Evolutionary conservation across 2,329 filamentous ascomycete species (phyloP), one percentile per base, ranked within the genome.

Genomic region (Lachnellula arida): DNA sequence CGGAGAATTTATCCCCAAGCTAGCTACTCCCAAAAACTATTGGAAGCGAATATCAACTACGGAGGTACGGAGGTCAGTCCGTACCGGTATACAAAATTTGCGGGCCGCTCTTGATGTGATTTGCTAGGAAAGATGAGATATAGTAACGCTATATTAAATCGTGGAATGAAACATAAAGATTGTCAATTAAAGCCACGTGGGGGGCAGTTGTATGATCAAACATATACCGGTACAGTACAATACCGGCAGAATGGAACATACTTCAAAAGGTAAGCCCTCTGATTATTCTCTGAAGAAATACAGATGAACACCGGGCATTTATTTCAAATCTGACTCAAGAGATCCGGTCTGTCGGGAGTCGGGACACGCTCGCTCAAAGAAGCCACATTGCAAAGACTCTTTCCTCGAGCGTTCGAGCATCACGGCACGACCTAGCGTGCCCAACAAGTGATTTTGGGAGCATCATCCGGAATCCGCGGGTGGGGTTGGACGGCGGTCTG

Each of bases 401-500:
- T 14, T 19, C 34, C 35, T 39, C 2, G 15, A 12, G 17, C 35
- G 11, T 14, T 49, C 28, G 25, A 25, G 44, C 44, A 17, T 15
- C 23, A 25, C 4, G 22, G 22, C 19, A 19, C 22, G 14, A 17
- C n/a, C n/a, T 47, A 47, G 44, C 44, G 44, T 47, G 7, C 19
- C 50, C 50, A 40, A 28, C 42, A 28, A 44, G 50, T 52, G 25
- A 53, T 47, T 53, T 47, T 47, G 42, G 42, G 28, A 47, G 42
- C 32, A 37, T 53, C 17, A 39, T 53, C 51, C 51, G 51, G 51
- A 53, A 46, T 22, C 50, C 50, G 50, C 50, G 50, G 37, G 46
- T 49, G 52, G 52, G 23, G 53, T 55, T 47, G 4, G 17, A 44
- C 6, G 12, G 19, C 19, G 12, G 17, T 44, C n/a, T 32, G 28